A percentile compares a stretch with the other conserved stretches of the same genome.
Conservation (phyloP, 768 basidiomycete genomes). For the Boletus rubescentipes region DNA sequence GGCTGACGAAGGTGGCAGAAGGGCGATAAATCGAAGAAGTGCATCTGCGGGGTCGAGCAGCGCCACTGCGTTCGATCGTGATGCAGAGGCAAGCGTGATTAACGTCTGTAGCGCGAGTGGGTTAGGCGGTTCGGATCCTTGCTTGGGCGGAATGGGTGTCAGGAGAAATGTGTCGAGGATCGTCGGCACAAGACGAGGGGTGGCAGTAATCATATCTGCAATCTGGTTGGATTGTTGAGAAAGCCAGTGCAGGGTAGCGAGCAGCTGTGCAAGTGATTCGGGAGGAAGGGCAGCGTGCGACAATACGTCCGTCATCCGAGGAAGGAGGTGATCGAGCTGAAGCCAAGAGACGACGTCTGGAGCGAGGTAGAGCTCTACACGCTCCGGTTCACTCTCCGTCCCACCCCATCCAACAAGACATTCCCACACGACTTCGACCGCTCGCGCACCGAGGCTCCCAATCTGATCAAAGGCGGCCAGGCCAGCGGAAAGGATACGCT, state of each 20-base stretch:
- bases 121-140: conserved; percentile 35
- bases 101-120: conserved; percentile 58
- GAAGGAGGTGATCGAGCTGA: conserved; percentile 46
- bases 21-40: conserved; percentile 69
- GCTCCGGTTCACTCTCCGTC: conserved; percentile 30
- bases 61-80: conserved; percentile 62
- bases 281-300: conserved; percentile 43
- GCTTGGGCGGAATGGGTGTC: conserved; percentile 45
- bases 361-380: conserved; percentile 42
- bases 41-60: conserved; percentile 59
- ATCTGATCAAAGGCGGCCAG: conserved; percentile 63
- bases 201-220: conserved; percentile 51
- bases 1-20: conserved; percentile 47
- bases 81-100: conserved; percentile 55
- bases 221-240: conserved; percentile 55
- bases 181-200: conserved; percentile 50
- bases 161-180: conserved; percentile 59
- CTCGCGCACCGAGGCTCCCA: conserved; percentile 64
- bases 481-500: conserved; percentile 64
- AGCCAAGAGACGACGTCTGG: conserved; percentile 19
- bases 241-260: conserved; percentile 59
- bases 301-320: conserved; percentile 45
- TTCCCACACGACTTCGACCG: conserved; percentile 73
- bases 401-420: conserved; percentile 67
- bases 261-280: conserved; percentile 53